A percentile compares a stretch with the other conserved stretches of the same genome.
Conservation (phyloP, 345 rosid genomes). For the Erodium maritimum region DNA sequence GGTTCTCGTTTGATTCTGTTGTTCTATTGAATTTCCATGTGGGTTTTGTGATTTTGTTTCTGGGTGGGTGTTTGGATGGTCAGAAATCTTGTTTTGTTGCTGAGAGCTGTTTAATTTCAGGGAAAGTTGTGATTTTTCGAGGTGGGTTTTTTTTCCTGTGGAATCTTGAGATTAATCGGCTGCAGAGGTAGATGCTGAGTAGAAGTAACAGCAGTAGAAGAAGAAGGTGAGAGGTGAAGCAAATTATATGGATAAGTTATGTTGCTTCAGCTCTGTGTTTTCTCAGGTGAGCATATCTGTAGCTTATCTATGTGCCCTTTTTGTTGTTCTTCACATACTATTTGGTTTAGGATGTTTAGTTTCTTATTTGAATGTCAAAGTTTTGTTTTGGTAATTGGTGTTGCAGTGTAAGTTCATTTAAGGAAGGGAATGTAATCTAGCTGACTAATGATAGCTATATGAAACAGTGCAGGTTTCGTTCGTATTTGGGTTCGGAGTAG, state of each 20-base stretch:
- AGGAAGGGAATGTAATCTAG: too few relatives aligned
- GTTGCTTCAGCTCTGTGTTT: constrained; percentile 29
- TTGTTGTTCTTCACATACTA: too few relatives aligned
- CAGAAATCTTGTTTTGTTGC: neutral
- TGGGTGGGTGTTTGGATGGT: neutral
- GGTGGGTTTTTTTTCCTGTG: constrained; percentile 1
- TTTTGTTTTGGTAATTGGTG: too few relatives aligned
- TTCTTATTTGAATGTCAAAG: too few relatives aligned
- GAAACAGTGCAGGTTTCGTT: too few relatives aligned
- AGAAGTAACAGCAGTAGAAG: constrained; percentile 8
- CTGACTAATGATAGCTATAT: too few relatives aligned
- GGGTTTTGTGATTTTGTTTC: constrained; percentile 4
- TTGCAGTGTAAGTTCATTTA: too few relatives aligned
- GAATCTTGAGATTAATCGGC: constrained; percentile 1
- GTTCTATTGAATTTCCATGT: neutral
- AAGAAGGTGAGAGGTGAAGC: constrained; percentile 5
- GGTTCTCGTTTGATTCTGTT: neutral
- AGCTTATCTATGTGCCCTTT: neutral
- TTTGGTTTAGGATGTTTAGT: too few relatives aligned
- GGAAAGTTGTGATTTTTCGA: constrained; percentile 8
- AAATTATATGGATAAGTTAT: constrained; percentile 26
- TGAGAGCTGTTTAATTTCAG: neutral
- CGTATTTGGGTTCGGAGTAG: too few relatives aligned
- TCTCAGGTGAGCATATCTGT: constrained; percentile 21
- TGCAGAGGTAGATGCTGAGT: constrained; percentile 17